Evolutionary conservation across 2,329 filamentous ascomycete species (phyloP).

Genomic region (Rasamsonia emersonii): DNA sequence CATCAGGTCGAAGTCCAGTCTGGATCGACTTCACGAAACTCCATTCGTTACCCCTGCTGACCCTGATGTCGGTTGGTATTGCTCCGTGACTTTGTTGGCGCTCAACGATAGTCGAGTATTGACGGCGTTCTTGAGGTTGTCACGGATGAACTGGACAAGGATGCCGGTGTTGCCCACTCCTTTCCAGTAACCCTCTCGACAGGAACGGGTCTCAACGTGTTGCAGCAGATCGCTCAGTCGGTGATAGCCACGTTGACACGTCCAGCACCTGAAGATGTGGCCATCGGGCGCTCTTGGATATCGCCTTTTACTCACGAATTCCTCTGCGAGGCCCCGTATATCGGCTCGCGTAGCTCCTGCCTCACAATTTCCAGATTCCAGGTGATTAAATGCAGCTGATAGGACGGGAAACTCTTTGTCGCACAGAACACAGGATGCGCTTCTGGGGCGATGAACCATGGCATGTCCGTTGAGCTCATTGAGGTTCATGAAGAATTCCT

Average conservation of each 20-base stretch:
- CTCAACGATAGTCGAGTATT: neutral
- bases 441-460: slow-evolving; percentile 11
- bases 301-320: slow-evolving; percentile 3
- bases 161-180: slow-evolving; percentile 7
- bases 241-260: slow-evolving; percentile 10
- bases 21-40: no score
- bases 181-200: slow-evolving; percentile 11
- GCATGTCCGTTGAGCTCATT: slow-evolving; percentile 14
- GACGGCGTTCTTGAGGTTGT: slow-evolving; percentile 3
- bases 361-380: slow-evolving; percentile 14
- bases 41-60: no score
- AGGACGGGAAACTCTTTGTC: slow-evolving; percentile 9
- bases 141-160: slow-evolving; percentile 10
- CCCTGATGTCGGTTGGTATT: no score
- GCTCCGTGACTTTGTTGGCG: neutral
- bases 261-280: slow-evolving; percentile 10
- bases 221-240: slow-evolving; percentile 15
- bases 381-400: slow-evolving; percentile 14
- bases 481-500: slow-evolving; percentile 11
- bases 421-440: slow-evolving; percentile 12
- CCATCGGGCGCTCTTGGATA: neutral
- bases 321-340: slow-evolving; percentile 8
- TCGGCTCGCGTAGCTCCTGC: slow-evolving; percentile 10
- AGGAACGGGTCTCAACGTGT: slow-evolving; percentile 13
- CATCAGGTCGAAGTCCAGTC: no score